Conservation (phyloP, 1,139 yeast species). For the Candida neerlandica region DNA sequence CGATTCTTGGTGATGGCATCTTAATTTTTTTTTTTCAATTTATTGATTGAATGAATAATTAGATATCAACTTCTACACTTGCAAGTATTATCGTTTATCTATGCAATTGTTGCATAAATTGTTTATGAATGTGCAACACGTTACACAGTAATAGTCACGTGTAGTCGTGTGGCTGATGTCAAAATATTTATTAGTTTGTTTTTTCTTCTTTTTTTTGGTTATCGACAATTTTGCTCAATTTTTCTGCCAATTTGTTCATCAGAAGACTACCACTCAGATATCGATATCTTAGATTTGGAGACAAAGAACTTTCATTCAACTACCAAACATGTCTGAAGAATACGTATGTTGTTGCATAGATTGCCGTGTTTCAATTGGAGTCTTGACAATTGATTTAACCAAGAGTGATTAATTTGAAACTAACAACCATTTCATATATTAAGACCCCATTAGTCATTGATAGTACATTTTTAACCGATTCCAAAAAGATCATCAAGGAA, state of each 20-base stretch:
- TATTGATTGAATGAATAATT: too few relatives aligned
- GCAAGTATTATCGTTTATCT: background rate
- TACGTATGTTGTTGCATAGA: slow-evolving; percentile 11
- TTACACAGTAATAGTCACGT: background rate
- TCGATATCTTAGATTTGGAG: too few relatives aligned
- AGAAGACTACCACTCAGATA: background rate
- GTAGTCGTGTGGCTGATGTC: background rate
- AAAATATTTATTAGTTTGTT: background rate
- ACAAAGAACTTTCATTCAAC: background rate
- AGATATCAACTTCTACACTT: background rate
- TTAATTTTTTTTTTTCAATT: background rate
- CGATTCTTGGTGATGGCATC: slow-evolving; percentile 3
- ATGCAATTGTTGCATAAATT: background rate
- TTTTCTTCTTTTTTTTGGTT: background rate
- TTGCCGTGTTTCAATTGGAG: background rate
- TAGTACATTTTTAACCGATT: slow-evolving; percentile 71
- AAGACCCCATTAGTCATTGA: slow-evolving; percentile 46
- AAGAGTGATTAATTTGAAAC: slow-evolving; percentile 5
- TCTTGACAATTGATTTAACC: too few relatives aligned
- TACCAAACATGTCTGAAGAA: slow-evolving; percentile 10
- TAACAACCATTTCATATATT: slow-evolving; percentile 11
- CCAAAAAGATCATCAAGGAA: slow-evolving; percentile 72
- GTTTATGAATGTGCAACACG: too few relatives aligned
- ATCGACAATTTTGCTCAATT: slow-evolving; percentile 1
- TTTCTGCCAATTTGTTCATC: background rate